Evolutionary conservation across 805 yeast species (phyloP).

Genomic region (Pichia ethanolica): DNA sequence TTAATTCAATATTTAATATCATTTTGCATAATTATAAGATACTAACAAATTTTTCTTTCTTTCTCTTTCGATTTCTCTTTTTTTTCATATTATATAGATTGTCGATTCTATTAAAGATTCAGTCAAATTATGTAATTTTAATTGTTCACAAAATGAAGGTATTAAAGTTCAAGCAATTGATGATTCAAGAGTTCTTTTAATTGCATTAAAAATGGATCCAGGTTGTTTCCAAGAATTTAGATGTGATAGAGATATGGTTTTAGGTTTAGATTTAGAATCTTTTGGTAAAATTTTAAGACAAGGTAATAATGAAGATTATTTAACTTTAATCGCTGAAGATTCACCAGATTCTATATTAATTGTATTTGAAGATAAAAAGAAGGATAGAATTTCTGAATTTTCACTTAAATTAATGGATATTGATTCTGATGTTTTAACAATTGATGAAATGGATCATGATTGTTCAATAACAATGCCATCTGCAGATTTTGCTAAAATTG

Average conservation of each 20-base stretch:
- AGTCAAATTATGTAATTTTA: slow-evolving; percentile 91
- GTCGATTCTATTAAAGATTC: slow-evolving; percentile 93
- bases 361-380: slow-evolving; percentile 84
- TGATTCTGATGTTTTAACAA: slow-evolving; percentile 87
- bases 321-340: slow-evolving; percentile 79
- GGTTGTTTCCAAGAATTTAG: slow-evolving; percentile 88
- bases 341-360: slow-evolving; percentile 67
- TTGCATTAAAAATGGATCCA: slow-evolving; percentile 77
- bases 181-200: slow-evolving; percentile 90
- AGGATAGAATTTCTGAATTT: slow-evolving; percentile 89
- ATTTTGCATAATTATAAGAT: background rate
- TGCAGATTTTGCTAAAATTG: slow-evolving; percentile 78
- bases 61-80: background rate
- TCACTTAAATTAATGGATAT: slow-evolving; percentile 90
- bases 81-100: slow-evolving; percentile 32
- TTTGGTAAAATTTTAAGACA: slow-evolving; percentile 81
- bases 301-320: slow-evolving; percentile 83
- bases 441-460: slow-evolving; percentile 91
- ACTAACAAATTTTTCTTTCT: background rate
- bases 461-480: slow-evolving; percentile 84
- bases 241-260: slow-evolving; percentile 88
- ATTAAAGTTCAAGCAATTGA: slow-evolving; percentile 96
- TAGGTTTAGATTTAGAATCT: slow-evolving; percentile 87
- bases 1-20: background rate
- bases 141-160: slow-evolving; percentile 84